phyloP scores from a whole-genome alignment of 352 stramenopile genomes.

The Phytophthora nicotianae region DNA sequence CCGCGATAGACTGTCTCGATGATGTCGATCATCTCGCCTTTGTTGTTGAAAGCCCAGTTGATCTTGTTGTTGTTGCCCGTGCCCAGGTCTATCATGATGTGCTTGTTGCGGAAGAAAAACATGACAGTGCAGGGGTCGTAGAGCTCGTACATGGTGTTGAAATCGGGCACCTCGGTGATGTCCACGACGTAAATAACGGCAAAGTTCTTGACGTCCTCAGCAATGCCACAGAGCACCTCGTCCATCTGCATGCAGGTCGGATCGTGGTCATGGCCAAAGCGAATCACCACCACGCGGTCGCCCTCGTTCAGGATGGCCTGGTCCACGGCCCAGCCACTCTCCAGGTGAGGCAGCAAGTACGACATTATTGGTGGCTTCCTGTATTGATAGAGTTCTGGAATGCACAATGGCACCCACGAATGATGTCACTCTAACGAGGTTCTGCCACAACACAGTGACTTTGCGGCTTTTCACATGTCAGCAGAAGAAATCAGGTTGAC shows the following conservation, averaged over 20 bases:
- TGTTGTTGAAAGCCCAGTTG: slow-evolving; percentile 98
- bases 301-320: slow-evolving; percentile 98
- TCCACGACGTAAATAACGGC: slow-evolving; percentile 97
- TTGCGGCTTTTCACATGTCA: slow-evolving; percentile 3
- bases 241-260: slow-evolving; percentile 99
- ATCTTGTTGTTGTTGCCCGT: slow-evolving; percentile 99
- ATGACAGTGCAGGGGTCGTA: slow-evolving; percentile 99
- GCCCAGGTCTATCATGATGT: slow-evolving; percentile 99
- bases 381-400: not conserved
- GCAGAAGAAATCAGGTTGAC: slow-evolving; percentile 3
- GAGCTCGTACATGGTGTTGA: slow-evolving; percentile 99
- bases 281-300: slow-evolving; percentile 98
- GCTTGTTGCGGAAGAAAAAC: slow-evolving; percentile 99
- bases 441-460: not conserved
- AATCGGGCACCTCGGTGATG: slow-evolving; percentile 97
- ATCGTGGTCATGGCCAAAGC: slow-evolving; percentile 98
- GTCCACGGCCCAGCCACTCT: slow-evolving; percentile 98
- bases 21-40: slow-evolving; percentile 99
- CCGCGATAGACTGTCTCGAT: slow-evolving; percentile 99
- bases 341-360: slow-evolving; percentile 98
- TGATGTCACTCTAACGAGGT: slow-evolving; percentile 16
- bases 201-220: slow-evolving; percentile 99
- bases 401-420: slow-evolving; percentile 2
- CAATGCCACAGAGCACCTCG: slow-evolving; percentile 94
- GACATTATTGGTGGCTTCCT: slow-evolving; percentile 71